Percentiles rank a stretch among this genome's conserved stretches.
phyloP scores from a whole-genome alignment of 148 eudicot genomes.

The Hydrangea macrophylla region DNA sequence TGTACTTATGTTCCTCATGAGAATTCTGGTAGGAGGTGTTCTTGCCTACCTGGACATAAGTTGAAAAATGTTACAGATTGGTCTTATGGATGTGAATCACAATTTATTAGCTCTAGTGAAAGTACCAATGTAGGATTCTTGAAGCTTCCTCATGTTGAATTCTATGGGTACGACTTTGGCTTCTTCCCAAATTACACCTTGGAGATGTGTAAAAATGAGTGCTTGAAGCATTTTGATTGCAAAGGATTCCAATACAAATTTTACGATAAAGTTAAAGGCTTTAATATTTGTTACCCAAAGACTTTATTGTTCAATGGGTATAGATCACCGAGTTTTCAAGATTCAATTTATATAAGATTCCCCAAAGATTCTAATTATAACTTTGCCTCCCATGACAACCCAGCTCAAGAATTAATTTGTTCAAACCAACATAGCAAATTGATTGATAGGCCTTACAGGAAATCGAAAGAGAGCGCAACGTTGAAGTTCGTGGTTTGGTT shows the following conservation, averaged over 20 bases:
- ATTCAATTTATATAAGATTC: constrained; percentile 24
- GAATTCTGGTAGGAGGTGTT: constrained; percentile 26
- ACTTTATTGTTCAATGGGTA: constrained; percentile 27
- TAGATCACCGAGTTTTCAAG: neutral
- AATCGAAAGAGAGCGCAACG: neutral
- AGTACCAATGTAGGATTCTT: constrained; percentile 8
- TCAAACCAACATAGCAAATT: neutral
- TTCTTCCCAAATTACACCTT: constrained; percentile 8
- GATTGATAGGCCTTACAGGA: constrained; percentile 12
- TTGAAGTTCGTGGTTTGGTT: constrained; percentile 22
- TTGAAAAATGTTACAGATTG: constrained; percentile 28
- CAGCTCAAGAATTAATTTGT: constrained; percentile 12
- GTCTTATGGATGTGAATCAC: constrained; percentile 37
- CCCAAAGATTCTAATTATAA: constrained; percentile 5
- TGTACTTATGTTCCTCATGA: constrained; percentile 18
- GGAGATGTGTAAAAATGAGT: constrained; percentile 19
- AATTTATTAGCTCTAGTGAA: constrained; percentile 10
- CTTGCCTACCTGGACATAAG: constrained; percentile 37
- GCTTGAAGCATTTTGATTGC: constrained; percentile 26
- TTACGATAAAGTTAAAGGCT: neutral
- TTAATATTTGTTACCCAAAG: constrained; percentile 23
- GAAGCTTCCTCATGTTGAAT: constrained; percentile 17
- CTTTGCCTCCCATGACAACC: neutral
- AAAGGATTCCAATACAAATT: constrained; percentile 27
- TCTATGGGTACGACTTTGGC: constrained; percentile 23